phyloP scores from a whole-genome alignment of 2,329 filamentous ascomycete genomes.

The Fusarium sp. region DNA sequence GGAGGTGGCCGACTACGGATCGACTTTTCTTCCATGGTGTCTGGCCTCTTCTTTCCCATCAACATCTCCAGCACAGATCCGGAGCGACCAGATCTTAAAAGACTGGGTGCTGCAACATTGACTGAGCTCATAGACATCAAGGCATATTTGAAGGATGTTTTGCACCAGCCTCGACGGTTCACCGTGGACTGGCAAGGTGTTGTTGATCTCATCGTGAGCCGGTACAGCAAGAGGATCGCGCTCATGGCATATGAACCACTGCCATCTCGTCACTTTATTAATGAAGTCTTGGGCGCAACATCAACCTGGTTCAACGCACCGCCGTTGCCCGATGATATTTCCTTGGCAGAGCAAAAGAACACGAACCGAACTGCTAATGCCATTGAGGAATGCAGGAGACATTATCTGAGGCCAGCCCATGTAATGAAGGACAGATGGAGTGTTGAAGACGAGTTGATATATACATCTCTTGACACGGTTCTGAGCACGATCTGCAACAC shows the following conservation, averaged over 20 bases:
- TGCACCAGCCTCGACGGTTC: constrained; percentile 49
- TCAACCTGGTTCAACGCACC: constrained; percentile 59
- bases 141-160: constrained; percentile 58
- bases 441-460: constrained; percentile 58
- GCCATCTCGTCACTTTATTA: constrained; percentile 48
- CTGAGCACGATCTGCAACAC: constrained; percentile 54
- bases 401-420: constrained; percentile 55
- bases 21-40: constrained; percentile 65
- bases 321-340: constrained; percentile 40
- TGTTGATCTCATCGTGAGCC: constrained; percentile 72
- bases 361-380: constrained; percentile 55
- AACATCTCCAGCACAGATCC: constrained; percentile 60
- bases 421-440: constrained; percentile 49
- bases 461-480: constrained; percentile 57
- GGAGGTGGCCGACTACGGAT: constrained; percentile 56
- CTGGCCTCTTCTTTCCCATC: constrained; percentile 62
- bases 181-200: constrained; percentile 73
- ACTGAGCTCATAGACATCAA: constrained; percentile 54
- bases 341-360: constrained; percentile 38
- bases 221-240: constrained; percentile 69
- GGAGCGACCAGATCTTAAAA: constrained; percentile 49
- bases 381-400: constrained; percentile 58
- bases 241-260: constrained; percentile 51
- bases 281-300: constrained; percentile 55
- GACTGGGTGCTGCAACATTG: constrained; percentile 47